Evolutionary conservation across 129 eudicot species (phyloP), one percentile per base, ranked within the genome.

Genomic region (Lonicera japonica): DNA sequence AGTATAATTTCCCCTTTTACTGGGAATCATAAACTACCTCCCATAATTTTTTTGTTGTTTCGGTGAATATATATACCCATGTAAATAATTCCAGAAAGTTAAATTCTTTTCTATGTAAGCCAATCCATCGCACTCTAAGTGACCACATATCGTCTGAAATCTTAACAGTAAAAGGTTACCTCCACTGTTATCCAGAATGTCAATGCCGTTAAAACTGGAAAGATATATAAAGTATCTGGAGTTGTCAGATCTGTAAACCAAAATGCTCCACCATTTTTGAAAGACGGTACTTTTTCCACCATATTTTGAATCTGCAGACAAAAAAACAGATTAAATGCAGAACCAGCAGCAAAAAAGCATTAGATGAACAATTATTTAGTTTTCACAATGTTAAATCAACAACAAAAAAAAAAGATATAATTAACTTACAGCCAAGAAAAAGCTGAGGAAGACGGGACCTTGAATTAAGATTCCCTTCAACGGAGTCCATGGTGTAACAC

Each of bases 241-340:
- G 96, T 85, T 0, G 96, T 82, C 69, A 92, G 79, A 88, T 92
- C 98, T 19, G 81, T 69, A 66, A 92, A 92, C 98, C 96, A 87
- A 54, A 74, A 80, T 17, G 75, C 73, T 16, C 98, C 98, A 25
- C 96, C 98, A 8, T 76, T 62, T 73, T 79, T 74, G 58, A 92
- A 85, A 34, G 98, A 92, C 5, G 95, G 91, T 56, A 92, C 98
- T 54, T 87, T 87, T 40, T 88, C 98, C 51, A 82, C 96, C 98
- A 92, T 87, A 85, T 92, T 92, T 18, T 58, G 74, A 68, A 92
- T 74, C 98, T 92, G 79, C 66, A 72, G 41, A 58, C 8, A 56
- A 8, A 47, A 59, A 17, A 14, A 43, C 1, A 43, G 50, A 43
- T 8, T 3, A 43, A 43, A 14, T 43, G 50, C 50, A 43, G 16